A percentile compares a stretch with the other conserved stretches of the same genome.
Conservation (phyloP, 2,329 filamentous ascomycete genomes). For the Pseudopithomyces maydicus region DNA sequence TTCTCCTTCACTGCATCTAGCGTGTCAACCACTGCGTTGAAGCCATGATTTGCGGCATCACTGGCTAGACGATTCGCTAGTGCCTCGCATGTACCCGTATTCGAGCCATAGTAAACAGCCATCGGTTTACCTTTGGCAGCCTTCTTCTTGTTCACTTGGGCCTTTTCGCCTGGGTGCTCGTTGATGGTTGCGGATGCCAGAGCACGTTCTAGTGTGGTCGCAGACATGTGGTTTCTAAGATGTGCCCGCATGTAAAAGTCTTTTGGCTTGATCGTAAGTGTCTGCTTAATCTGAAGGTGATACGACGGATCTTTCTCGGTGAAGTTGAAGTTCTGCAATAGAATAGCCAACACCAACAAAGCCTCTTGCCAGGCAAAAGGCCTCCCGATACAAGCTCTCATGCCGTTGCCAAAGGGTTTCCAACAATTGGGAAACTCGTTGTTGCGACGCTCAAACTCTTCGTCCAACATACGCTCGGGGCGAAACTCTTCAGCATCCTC, state of each 20-base stretch:
- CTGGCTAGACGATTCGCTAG: conserved; percentile 46
- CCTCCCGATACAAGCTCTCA: conserved; percentile 59
- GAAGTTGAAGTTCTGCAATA: conserved; percentile 54
- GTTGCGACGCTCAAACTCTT: conserved; percentile 46
- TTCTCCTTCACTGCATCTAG: conserved; percentile 43
- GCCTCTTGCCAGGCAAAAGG: conserved; percentile 62
- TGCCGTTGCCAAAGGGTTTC: conserved; percentile 62
- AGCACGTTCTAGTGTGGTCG: conserved; percentile 2
- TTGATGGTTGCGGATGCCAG: not conserved
- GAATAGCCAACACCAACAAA: conserved; percentile 50
- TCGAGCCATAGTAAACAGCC: conserved; percentile 47
- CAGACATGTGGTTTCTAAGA: conserved; percentile 4
- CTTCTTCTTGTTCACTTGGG: conserved; percentile 11
- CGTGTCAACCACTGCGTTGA: conserved; percentile 39
- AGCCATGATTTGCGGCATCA: conserved; percentile 44
- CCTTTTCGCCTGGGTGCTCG: not conserved
- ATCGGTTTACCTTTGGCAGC: conserved; percentile 35
- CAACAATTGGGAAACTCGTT: conserved; percentile 48
- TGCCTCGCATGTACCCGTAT: conserved; percentile 50
- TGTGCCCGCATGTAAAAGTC: conserved; percentile 36
- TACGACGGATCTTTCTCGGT: conserved; percentile 51
- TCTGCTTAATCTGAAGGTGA: conserved; percentile 50
- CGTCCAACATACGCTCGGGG: conserved; percentile 55
- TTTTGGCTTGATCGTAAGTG: conserved; percentile 51
- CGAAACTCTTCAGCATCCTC: conserved; percentile 52